These are phyloP conservation scores for Aegilops bicornis DNA, from an alignment of 176 grass and related monocot genomes.

Conservation along the genomic window DNA sequence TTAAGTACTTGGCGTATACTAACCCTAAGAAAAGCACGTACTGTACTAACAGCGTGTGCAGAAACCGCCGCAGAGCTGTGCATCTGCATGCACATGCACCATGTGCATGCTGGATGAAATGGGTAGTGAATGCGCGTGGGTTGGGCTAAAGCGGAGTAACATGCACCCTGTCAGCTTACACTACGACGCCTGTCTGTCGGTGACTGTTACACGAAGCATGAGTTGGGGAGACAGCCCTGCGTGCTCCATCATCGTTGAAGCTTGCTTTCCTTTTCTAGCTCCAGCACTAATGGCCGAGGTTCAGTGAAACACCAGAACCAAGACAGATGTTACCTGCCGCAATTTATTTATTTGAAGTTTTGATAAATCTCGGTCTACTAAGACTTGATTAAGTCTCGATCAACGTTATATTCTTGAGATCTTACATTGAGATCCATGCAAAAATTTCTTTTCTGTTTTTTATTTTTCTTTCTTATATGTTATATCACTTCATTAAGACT, in stretches of 20 bases:
- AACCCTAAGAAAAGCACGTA: neutral
- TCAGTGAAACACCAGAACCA: neutral
- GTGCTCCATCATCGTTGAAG: neutral
- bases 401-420: too few species aligned
- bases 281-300: neutral
- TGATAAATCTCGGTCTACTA: too few species aligned
- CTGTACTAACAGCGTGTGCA: neutral
- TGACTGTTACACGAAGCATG: neutral
- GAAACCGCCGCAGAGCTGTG: neutral
- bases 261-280: neutral
- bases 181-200: neutral
- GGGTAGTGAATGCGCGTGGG: neutral
- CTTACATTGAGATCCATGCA: too few species aligned
- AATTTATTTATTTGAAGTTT: neutral
- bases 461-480: too few species aligned
- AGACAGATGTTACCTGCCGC: neutral
- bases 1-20: too few species aligned
- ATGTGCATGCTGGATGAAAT: constrained; percentile 1
- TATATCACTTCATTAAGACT: too few species aligned
- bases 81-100: neutral
- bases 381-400: too few species aligned
- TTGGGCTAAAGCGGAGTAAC: neutral
- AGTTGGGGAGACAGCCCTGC: neutral
- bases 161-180: constrained; percentile 18
- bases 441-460: too few species aligned